Evolutionary conservation across 192 early-diverging fungal genomes (phyloP), one percentile per base, ranked within the genome.

Genomic region (Thamnidium elegans): DNA sequence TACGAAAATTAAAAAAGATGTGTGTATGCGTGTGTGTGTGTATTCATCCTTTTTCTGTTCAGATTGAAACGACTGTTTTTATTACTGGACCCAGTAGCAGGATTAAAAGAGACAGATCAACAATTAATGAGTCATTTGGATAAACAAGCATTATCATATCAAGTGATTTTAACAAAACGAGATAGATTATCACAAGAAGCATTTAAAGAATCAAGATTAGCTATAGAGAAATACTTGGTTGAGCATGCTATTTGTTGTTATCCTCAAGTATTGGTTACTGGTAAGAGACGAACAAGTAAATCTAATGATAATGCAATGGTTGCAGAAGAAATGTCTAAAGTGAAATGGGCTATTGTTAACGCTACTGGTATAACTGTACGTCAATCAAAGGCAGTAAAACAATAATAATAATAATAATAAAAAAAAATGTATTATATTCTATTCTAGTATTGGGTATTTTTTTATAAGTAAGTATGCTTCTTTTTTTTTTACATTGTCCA

Each of bases 111-210:
- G 3, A 76, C 74, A 11, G 81, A 83, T 48, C 47, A 43, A 3
- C 67, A 77, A 32, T 65, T 80, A 14, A 74, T 83, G 71, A 65
- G 74, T 36, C 54, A 75, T 4, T 47, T 83, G 30, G 77, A 83
- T 55, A 48, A 65, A 14, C 66, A 68, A 0, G 74, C 70, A 9
- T 47, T 80, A 1, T 76, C 78, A 3, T 80, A 83, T 50, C 81
- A 83, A 60, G 68, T 83, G 7, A 73, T 83, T n/a, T 42, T 80
- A 42, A 83, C 81, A 14, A 83, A 83, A 34, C 53, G 61, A 23
- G 81, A 83, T 34, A 52, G 56, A 43, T 45, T 80, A 21, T 78
- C 77, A 15, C 34, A 43, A 46, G 73, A 70, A 30, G 65, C 71
- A 14, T 81, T 77, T 53, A 26, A 21, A 3, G 43, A 55, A 26